Conservation (phyloP, 1,284 basidiomycete species). For the Moesziomyces parantarcticus region DNA sequence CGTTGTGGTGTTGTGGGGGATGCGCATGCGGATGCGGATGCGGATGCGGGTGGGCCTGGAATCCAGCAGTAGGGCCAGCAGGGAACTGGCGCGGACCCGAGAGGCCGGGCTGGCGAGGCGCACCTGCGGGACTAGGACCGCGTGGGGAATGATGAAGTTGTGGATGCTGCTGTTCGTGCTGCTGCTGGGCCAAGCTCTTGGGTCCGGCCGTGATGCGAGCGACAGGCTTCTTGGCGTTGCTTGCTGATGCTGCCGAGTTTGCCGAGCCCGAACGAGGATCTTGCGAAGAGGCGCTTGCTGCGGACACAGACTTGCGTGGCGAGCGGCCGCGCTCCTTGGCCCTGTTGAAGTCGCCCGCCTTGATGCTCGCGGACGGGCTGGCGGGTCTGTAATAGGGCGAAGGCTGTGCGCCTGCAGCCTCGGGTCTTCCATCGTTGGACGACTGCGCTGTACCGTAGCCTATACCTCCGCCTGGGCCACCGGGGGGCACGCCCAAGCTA, state of each 20-base stretch:
- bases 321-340: conserved; percentile 34
- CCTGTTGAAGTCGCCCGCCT: conserved; percentile 44
- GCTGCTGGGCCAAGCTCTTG: conserved; percentile 35
- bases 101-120: conserved; percentile 12
- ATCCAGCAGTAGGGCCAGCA: too few species aligned
- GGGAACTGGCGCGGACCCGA: conserved; percentile 40
- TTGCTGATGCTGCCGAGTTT: conserved; percentile 18
- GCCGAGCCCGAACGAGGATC: conserved; percentile 13
- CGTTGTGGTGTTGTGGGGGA: too few species aligned
- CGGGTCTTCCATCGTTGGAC: conserved; percentile 58
- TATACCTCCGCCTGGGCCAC: conserved; percentile 57
- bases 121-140: conserved; percentile 15
- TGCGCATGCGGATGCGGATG: too few species aligned
- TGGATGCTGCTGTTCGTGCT: conserved; percentile 8
- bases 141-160: conserved; percentile 9
- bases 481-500: conserved; percentile 56
- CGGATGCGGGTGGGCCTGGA: too few species aligned
- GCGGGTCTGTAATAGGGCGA: conserved; percentile 31
- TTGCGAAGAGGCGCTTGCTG: conserved; percentile 1
- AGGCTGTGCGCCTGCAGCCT: conserved; percentile 9
- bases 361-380: conserved; percentile 44
- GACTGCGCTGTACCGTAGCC: conserved; percentile 55
- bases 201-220: conserved; percentile 45
- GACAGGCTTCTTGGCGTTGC: conserved; percentile 22
- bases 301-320: conserved; percentile 25